These are phyloP conservation scores for Pseudoturritis turrita DNA, from an alignment of 345 rosid genomes.

Conservation along the genomic window DNA sequence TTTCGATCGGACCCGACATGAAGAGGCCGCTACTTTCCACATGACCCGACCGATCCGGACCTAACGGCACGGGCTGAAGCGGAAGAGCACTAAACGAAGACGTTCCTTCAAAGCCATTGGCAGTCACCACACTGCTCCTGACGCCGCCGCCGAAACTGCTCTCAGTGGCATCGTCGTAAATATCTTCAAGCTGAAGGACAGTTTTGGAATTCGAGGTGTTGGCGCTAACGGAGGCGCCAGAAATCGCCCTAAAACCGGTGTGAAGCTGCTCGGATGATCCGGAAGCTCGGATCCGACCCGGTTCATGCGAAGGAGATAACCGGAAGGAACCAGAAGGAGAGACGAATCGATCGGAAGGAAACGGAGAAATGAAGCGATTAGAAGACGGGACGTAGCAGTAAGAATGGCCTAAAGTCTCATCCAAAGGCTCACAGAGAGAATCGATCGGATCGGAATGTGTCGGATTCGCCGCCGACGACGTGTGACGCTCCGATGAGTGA, in stretches of 20 bases:
- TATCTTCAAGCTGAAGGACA: constrained; percentile 64
- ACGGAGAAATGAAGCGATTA: constrained; percentile 77
- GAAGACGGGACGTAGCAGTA: constrained; percentile 95
- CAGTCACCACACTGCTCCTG: constrained; percentile 52
- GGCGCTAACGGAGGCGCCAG: constrained; percentile 92
- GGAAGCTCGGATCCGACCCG: constrained; percentile 32
- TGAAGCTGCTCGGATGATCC: constrained; percentile 42
- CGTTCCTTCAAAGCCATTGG: constrained; percentile 81
- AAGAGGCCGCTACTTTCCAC: constrained; percentile 57
- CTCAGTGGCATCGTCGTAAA: constrained; percentile 81
- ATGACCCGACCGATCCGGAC: constrained; percentile 41
- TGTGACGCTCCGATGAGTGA: constrained; percentile 14
- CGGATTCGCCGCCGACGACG: constrained; percentile 24
- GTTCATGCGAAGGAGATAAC: constrained; percentile 66
- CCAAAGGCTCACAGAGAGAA: constrained; percentile 63
- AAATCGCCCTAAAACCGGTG: constrained; percentile 73
- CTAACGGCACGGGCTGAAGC: constrained; percentile 79
- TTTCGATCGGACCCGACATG: constrained; percentile 90
- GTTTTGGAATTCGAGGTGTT: constrained; percentile 80
- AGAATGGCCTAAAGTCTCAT: constrained; percentile 93
- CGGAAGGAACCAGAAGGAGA: constrained; percentile 87
- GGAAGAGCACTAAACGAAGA: constrained; percentile 81
- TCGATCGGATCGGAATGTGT: constrained; percentile 32
- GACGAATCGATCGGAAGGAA: constrained; percentile 80
- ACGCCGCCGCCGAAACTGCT: constrained; percentile 48